Percentiles rank a stretch among this genome's conserved stretches.
These are phyloP conservation scores for Ophiostoma angusticollis DNA, from an alignment of 2,329 filamentous ascomycete genomes.

Conservation along the genomic window DNA sequence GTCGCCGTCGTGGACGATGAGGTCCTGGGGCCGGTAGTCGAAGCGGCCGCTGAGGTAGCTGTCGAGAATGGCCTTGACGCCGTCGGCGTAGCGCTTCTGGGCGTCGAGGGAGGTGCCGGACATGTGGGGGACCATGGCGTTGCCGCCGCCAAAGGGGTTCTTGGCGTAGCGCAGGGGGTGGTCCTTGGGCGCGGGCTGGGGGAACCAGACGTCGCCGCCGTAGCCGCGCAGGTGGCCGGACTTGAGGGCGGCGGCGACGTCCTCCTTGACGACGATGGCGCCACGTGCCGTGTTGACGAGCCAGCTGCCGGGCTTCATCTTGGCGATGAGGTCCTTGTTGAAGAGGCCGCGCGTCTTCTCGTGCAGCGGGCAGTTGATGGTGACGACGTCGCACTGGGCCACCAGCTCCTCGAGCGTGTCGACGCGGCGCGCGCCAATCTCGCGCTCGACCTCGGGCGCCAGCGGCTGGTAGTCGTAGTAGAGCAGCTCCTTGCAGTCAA, in stretches of 20 bases:
- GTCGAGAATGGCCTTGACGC: constrained; percentile 79
- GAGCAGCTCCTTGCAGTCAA: constrained; percentile 98
- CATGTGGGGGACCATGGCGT: constrained; percentile 99
- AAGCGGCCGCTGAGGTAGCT: constrained; percentile 79
- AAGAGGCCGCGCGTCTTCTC: constrained; percentile 94
- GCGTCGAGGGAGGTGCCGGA: constrained; percentile 97
- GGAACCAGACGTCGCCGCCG: constrained; percentile 90
- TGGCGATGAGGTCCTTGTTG: constrained; percentile 92
- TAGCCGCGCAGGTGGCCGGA: constrained; percentile 82
- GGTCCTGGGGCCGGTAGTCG: constrained; percentile 81
- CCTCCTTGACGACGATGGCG: constrained; percentile 98
- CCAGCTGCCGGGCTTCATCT: constrained; percentile 99
- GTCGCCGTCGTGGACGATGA: constrained; percentile 81
- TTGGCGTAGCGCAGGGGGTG: constrained; percentile 86
- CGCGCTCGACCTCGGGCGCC: constrained; percentile 70
- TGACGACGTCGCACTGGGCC: constrained; percentile 88
- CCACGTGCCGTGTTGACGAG: constrained; percentile 97
- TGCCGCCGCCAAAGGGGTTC: constrained; percentile 92
- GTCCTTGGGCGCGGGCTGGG: constrained; percentile 87
- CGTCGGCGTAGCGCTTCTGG: constrained; percentile 80
- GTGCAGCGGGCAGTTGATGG: constrained; percentile 98
- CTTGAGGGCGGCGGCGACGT: constrained; percentile 88
- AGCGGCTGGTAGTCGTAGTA: constrained; percentile 99
- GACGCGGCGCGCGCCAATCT: constrained; percentile 89
- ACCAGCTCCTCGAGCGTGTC: constrained; percentile 87